phyloP scores from a whole-genome alignment of 805 yeast species.

The Candida maris region DNA sequence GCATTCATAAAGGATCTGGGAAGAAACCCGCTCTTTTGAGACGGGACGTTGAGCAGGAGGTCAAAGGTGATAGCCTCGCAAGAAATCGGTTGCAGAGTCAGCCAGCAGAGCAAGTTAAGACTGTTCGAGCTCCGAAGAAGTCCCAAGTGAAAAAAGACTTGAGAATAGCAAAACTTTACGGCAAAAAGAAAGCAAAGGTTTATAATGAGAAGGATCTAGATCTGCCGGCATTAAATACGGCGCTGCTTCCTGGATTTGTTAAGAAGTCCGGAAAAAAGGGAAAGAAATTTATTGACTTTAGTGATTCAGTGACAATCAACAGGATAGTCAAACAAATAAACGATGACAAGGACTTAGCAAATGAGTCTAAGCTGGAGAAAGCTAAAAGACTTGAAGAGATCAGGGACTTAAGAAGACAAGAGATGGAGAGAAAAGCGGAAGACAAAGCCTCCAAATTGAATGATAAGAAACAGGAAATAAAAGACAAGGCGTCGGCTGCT shows the following conservation, averaged over 20 bases:
- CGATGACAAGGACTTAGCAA: constrained; percentile 70
- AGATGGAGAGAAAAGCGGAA: constrained; percentile 79
- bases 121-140: constrained; percentile 42
- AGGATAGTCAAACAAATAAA: constrained; percentile 78
- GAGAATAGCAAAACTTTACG: constrained; percentile 61
- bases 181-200: constrained; percentile 52
- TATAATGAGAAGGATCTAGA: constrained; percentile 77
- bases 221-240: constrained; percentile 75
- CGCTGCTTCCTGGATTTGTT: constrained; percentile 79
- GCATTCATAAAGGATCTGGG: constrained; percentile 58
- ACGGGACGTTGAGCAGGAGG: constrained; percentile 62
- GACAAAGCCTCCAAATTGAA: constrained; percentile 67
- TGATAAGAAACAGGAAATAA: constrained; percentile 72
- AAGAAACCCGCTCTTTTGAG: constrained; percentile 47
- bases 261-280: constrained; percentile 83
- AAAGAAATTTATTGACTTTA: constrained; percentile 70
- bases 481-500: constrained; percentile 66
- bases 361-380: constrained; percentile 87
- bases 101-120: constrained; percentile 56
- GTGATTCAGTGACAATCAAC: constrained; percentile 57
- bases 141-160: constrained; percentile 62
- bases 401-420: constrained; percentile 80
- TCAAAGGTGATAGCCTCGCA: constrained; percentile 62
- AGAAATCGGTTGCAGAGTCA: constrained; percentile 58
- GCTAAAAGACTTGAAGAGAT: constrained; percentile 86